Base-by-base conservation (phyloP, 2,329 filamentous ascomycete species). In the Sporothrix euskadiensis region DNA sequence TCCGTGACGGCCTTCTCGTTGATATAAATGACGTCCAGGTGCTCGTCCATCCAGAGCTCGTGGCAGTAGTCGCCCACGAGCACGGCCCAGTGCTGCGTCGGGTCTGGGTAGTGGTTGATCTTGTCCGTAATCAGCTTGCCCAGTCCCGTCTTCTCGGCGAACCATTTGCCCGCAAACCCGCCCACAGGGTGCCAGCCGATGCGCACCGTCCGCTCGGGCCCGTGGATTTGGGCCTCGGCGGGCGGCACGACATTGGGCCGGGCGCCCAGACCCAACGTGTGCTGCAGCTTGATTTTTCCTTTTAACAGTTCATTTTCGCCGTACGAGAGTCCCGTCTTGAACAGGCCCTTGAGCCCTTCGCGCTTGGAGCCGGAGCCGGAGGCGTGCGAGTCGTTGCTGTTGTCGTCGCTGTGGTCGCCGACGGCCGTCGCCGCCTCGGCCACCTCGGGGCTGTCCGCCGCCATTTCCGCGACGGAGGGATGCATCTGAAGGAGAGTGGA, bases 31-130 rank as follows among this genome's bases (percentile, higher is more conserved):
- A 89, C 83, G 76, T 88, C 81, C 12, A 88, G 83, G 12, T 85
- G 80, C 77, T 89, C 87, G 57, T 89, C 86, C 87, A 89, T 89
- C 87, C 87, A 89, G n/a, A 89, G 79, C 78, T 89, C 83, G 77
- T 89, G 87, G 1, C 83, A 84, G 77, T 82, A 89, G 14, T 85
- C 86, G 1, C 86, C 87, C 0, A 89, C 86, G 0, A 89, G 80
- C 1, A 89, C 85, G 2, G 86, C 87, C 87, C 87, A 89, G 77
- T 89, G 87, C 79, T 89, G 87, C 4, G 86, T 88, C 3, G 87
- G 87, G 77, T 89, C 87, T 0, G 87, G 87, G 75, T 86, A 88
- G 73, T 81, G 83, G 76, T 86, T 84, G 71, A 87, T 84, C 75
- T 83, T 85, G 63, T 87, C 84, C 0, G 85, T 88, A 74, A 89